A percentile compares a stretch with the other conserved stretches of the same genome.
Conservation (phyloP, 805 yeast species). For the Myxozyma sirexii region DNA sequence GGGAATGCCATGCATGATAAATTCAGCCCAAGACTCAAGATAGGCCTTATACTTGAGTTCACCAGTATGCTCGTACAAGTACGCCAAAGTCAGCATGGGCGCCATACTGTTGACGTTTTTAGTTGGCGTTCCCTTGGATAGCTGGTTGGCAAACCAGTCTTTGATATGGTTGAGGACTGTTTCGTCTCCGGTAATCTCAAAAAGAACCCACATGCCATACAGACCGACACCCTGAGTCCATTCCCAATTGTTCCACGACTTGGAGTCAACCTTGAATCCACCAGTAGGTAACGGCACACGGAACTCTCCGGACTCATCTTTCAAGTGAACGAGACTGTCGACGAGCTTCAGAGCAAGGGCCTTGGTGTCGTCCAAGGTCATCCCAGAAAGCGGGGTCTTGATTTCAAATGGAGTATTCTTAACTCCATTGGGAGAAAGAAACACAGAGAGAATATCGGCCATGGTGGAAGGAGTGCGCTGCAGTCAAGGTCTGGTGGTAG, state of each 20-base stretch:
- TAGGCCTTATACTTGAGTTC: slow-evolving; percentile 34
- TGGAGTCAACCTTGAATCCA: slow-evolving; percentile 42
- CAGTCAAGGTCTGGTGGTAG: too few relatives aligned
- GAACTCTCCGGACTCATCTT: slow-evolving; percentile 42
- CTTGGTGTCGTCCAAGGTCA: slow-evolving; percentile 64
- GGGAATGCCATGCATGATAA: slow-evolving; percentile 43
- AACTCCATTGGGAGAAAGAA: neutral
- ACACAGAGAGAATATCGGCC: neutral
- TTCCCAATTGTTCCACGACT: slow-evolving; percentile 48
- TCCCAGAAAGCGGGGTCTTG: neutral
- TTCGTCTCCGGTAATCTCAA: slow-evolving; percentile 39
- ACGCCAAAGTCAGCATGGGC: slow-evolving; percentile 43
- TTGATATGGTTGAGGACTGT: slow-evolving; percentile 37
- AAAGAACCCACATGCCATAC: slow-evolving; percentile 46
- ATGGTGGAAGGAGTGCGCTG: neutral
- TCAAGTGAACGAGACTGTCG: slow-evolving; percentile 47
- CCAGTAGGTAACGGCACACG: slow-evolving; percentile 42
- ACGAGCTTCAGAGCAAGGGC: slow-evolving; percentile 65
- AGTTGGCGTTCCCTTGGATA: slow-evolving; percentile 42
- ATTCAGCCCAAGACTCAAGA: slow-evolving; percentile 45
- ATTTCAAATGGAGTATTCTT: neutral
- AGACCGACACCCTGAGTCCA: slow-evolving; percentile 48
- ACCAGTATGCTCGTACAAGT: slow-evolving; percentile 38
- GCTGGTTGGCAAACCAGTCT: slow-evolving; percentile 42
- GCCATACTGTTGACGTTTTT: slow-evolving; percentile 46